Evolutionary conservation across 768 basidiomycete species (phyloP).

Genomic region (Mycena albidolilacea): DNA sequence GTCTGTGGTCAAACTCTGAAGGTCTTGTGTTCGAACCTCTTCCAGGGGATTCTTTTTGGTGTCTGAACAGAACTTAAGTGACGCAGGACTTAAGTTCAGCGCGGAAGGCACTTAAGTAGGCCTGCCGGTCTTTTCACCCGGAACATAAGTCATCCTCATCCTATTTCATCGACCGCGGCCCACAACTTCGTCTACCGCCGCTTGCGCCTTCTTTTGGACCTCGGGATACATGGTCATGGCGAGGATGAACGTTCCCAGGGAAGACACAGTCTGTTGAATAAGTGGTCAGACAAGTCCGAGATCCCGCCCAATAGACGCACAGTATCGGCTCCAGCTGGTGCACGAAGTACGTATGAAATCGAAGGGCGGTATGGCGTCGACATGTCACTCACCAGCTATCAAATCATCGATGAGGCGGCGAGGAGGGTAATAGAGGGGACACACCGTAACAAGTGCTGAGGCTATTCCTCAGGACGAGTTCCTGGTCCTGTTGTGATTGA

Average conservation of each 20-base stretch:
- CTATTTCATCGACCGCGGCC: too few species aligned
- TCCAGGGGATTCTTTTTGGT: too few species aligned
- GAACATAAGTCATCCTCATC: too few species aligned
- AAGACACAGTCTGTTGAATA: conserved; percentile 1
- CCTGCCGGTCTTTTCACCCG: too few species aligned
- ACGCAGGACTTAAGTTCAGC: too few species aligned
- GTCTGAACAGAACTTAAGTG: too few species aligned
- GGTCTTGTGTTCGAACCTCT: too few species aligned
- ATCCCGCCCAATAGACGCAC: neutral
- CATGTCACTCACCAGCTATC: conserved; percentile 15
- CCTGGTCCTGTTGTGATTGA: neutral
- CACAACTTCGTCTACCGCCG: conserved; percentile 42
- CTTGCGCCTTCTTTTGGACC: conserved; percentile 39
- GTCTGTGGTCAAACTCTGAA: too few species aligned
- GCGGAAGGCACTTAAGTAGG: too few species aligned
- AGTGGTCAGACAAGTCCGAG: too few species aligned
- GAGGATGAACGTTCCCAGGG: conserved; percentile 35
- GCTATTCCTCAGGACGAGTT: conserved; percentile 3
- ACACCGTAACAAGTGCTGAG: conserved; percentile 22
- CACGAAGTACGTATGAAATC: neutral
- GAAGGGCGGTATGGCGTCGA: neutral
- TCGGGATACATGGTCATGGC: conserved; percentile 40
- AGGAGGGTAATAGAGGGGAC: neutral
- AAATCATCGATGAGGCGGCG: neutral
- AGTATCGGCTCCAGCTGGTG: conserved; percentile 26